Percentiles rank a stretch among this genome's conserved stretches.
These are phyloP conservation scores for Hawksworthiomyces lignivorus DNA, from an alignment of 2,329 filamentous ascomycete genomes.

Conservation along the genomic window DNA sequence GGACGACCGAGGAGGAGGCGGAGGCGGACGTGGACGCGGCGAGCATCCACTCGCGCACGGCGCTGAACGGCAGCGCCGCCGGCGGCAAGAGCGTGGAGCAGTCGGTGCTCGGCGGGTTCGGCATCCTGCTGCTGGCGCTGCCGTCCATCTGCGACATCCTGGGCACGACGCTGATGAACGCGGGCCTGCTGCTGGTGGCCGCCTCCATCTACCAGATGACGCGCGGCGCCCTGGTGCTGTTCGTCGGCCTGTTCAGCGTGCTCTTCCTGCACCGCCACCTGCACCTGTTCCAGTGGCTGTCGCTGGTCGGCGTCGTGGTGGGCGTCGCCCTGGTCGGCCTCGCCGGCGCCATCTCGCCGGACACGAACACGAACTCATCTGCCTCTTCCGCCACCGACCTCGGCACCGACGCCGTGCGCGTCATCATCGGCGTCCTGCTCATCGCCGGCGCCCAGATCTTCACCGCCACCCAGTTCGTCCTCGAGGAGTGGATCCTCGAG, in stretches of 20 bases:
- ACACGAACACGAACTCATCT: slow-evolving; percentile 38
- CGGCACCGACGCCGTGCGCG: slow-evolving; percentile 48
- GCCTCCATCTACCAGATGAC: slow-evolving; percentile 99
- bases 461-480: slow-evolving; percentile 90
- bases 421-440: slow-evolving; percentile 75
- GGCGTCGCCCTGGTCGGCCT: slow-evolving; percentile 88
- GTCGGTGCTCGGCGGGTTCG: slow-evolving; percentile 62
- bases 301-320: slow-evolving; percentile 75
- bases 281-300: slow-evolving; percentile 84
- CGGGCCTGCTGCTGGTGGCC: slow-evolving; percentile 84
- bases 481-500: slow-evolving; percentile 86
- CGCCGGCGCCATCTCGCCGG: slow-evolving; percentile 72
- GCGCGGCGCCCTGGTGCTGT: slow-evolving; percentile 84
- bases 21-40: slow-evolving; percentile 38
- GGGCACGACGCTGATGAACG: slow-evolving; percentile 96
- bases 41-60: slow-evolving; percentile 34
- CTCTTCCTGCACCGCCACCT: slow-evolving; percentile 76
- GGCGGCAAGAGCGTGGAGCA: slow-evolving; percentile 23
- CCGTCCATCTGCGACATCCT: slow-evolving; percentile 91
- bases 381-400: slow-evolving; percentile 27
- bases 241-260: slow-evolving; percentile 93
- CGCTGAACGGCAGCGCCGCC: slow-evolving; percentile 42
- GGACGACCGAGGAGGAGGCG: slow-evolving; percentile 37
- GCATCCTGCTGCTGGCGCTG: slow-evolving; percentile 67
- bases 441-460: slow-evolving; percentile 96